Base-by-base conservation (phyloP, 495 filamentous ascomycete genomes). In the Aspergillus coremiiformis region DNA sequence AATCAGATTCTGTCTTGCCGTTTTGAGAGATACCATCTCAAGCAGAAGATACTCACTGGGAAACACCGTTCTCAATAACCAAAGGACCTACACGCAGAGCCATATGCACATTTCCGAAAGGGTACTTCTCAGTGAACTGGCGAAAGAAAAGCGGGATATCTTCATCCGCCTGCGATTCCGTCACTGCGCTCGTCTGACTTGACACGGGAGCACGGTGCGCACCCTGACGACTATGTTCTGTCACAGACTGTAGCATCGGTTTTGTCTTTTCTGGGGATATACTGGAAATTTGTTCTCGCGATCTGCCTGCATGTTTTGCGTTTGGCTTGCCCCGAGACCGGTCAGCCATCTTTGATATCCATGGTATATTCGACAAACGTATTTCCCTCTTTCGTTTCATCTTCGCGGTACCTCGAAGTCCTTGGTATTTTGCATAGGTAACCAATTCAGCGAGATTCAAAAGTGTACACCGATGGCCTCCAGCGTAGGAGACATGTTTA, bases 31-130 rank as follows among this genome's bases (percentile, higher is more conserved):
- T 53, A 1, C 8, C 7, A 9, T 20, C 23, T 17, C 19, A 3
- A 46, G 8, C 4, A 19, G 15, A 35, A 35, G 4, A 14, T 19
- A 49, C 57, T 45, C 33, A 64, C 66, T 60, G 24, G 5, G 21
- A 42, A 15, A 66, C 62, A 7, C 69, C 66, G 29, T 74, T 74
- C 52, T 76, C 69, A 17, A 76, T 70, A 0, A 76, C 43, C 7
- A 76, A 46, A 0, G 71, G 69, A 1, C 72, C 71, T 43, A 76
- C 43, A 7, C 64, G 55, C n/a, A 76, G 44, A 1, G 65, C 70
- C 60, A 73, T 69, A 51, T 73, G 70, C 8, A 69, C 56, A 30
- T 71, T 63, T 12, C 61, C 65, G 47, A 69, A 73, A 0, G 69
- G 68, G 55, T 68, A 54, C 42, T 60, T 55, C 15, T 65, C 50